Evolutionary conservation across 371 early-diverging fungal species (phyloP).

Genomic region (Conidiobolus incongruus): DNA sequence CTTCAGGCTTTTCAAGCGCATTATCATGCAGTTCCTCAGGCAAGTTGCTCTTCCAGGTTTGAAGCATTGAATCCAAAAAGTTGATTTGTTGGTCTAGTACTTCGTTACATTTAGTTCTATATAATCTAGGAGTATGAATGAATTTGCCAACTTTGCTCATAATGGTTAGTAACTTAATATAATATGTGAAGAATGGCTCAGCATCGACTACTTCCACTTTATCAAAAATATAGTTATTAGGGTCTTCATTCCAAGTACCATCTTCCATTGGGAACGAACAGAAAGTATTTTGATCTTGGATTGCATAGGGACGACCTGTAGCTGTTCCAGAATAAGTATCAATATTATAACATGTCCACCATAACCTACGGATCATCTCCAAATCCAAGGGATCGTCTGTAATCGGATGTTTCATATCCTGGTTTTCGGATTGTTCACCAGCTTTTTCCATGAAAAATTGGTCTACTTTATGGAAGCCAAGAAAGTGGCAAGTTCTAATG

Average conservation of each 20-base stretch:
- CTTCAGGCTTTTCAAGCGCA: too few relatives aligned
- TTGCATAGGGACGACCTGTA: neutral
- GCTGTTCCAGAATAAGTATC: neutral
- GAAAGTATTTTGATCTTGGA: neutral
- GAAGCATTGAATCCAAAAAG: too few relatives aligned
- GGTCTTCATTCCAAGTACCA: neutral
- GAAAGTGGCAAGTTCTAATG: neutral
- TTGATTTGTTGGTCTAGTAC: too few relatives aligned
- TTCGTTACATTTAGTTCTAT: too few relatives aligned
- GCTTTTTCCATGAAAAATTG: too few relatives aligned
- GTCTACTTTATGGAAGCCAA: neutral
- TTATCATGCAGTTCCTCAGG: too few relatives aligned
- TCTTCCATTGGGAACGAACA: neutral
- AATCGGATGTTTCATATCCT: neutral
- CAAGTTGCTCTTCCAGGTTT: too few relatives aligned
- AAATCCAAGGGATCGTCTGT: neutral
- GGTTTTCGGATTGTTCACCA: too few relatives aligned
- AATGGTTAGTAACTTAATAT: neutral
- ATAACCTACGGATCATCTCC: neutral
- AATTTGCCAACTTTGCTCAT: neutral
- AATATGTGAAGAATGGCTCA: neutral
- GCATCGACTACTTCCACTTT: neutral
- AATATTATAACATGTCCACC: slow-evolving; percentile 2
- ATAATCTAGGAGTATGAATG: neutral
- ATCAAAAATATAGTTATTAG: neutral